Evolutionary conservation across 2,329 filamentous ascomycete genomes (phyloP).

Genomic region (Nectriaceae sp.): DNA sequence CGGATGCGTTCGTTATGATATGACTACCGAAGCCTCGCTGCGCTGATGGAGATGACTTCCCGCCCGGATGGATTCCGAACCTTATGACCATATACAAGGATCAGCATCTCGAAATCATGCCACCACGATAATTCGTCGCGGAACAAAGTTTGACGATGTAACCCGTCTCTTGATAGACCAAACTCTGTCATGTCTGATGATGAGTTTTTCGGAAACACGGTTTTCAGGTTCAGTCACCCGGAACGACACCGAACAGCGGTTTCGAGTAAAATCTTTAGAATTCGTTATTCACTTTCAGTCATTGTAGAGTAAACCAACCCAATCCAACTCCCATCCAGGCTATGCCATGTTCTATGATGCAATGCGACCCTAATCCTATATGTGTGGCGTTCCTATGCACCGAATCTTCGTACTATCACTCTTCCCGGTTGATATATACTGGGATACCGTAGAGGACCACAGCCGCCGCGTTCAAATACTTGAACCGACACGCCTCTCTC

Average conservation of each 20-base stretch:
- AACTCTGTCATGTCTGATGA: too few species aligned
- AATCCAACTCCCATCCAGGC: too few species aligned
- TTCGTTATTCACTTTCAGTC: too few species aligned
- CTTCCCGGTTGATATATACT: conserved; percentile 65
- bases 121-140: neutral
- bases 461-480: conserved; percentile 90
- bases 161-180: neutral
- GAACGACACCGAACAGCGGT: too few species aligned
- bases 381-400: neutral
- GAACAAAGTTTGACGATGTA: neutral
- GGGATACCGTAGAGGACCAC: conserved; percentile 95
- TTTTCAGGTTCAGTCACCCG: too few species aligned
- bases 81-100: neutral
- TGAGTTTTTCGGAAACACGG: too few species aligned
- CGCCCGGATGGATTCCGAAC: neutral
- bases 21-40: neutral
- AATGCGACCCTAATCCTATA: neutral
- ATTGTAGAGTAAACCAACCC: too few species aligned
- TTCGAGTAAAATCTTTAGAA: too few species aligned
- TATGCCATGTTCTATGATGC: too few species aligned
- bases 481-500: conserved; percentile 78
- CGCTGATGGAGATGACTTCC: neutral
- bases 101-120: neutral
- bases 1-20: neutral
- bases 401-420: too few species aligned